A percentile compares a stretch with the other conserved stretches of the same genome.
phyloP scores from a whole-genome alignment of 2,329 filamentous ascomycete genomes.

The Pestalotiopsis sp. region DNA sequence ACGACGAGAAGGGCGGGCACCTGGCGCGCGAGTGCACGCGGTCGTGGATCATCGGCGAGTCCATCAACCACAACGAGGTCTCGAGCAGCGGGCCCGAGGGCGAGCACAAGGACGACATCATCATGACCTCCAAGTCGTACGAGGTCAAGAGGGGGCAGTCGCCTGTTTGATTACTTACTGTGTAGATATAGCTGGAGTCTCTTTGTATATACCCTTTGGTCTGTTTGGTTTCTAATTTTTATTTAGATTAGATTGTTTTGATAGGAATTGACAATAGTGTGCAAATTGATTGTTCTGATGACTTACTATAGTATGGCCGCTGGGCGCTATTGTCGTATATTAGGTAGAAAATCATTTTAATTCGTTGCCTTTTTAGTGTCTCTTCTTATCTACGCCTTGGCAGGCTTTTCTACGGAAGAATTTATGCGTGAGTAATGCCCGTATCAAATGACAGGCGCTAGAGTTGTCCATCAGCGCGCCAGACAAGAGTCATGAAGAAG shows the following conservation, averaged over 20 bases:
- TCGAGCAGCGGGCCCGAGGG: not conserved
- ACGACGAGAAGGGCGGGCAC: too few species aligned
- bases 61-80: not conserved
- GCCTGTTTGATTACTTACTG: not conserved
- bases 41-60: constrained; percentile 16
- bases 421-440: not conserved
- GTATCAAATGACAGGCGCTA: not conserved
- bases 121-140: constrained; percentile 10
- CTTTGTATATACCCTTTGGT: not conserved
- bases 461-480: not conserved
- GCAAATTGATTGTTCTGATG: not conserved
- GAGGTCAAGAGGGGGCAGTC: constrained; percentile 1
- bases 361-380: not conserved
- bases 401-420: not conserved
- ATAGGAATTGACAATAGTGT: not conserved
- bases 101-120: constrained; percentile 3
- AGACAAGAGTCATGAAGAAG: not conserved
- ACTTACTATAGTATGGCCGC: not conserved
- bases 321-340: not conserved
- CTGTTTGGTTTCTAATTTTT: not conserved
- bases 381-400: not conserved
- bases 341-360: not conserved
- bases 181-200: not conserved
- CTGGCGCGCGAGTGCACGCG: constrained; percentile 4
- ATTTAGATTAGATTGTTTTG: not conserved